Base-by-base conservation (phyloP, 768 basidiomycete species). In the Trametes coccinea region DNA sequence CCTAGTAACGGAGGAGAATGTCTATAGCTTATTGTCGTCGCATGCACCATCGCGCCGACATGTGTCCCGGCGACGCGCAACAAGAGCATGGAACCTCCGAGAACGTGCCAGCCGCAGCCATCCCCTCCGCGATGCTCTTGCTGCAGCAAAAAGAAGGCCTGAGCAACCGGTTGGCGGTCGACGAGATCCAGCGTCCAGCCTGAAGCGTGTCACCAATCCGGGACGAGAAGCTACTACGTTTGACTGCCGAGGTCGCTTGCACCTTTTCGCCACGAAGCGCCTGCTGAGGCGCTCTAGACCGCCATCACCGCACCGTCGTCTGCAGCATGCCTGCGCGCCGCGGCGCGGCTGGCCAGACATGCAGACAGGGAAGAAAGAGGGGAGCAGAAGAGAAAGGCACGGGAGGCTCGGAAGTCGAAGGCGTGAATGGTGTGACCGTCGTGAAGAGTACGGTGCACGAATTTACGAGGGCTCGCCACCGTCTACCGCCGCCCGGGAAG, bases 51-150 rank as follows among this genome's bases (percentile, higher is more conserved):
- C 17, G 37, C 34, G 34, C 16, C 50, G n/a, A 17, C 33, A 51
- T 29, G 49, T 30, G 48, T 31, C 4, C 13, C 9, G 34, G 22
- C 14, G 5, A 34, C 50, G 50, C n/a, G 37, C 50, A 13, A 6
- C 39, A 17, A 22, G 48, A 39, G 48, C 39, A 31, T 43, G 39
- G 47, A 57, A 57, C 56, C 27, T 57, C 48, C 45, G 29, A 56
- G 54, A 56, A 56, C 16, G 9, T 40, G 48, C 48, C 11, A 5
- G 45, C n/a, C 7, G 8, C 10, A 11, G 4, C 46, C 5, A 7
- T 27, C 8, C 45, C n/a, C 8, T 48, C 27, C 48, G 27, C 47
- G 29, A 13, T 17, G n/a, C 44, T 16, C 17, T 17, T 22, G 5
- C 44, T 7, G n/a, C 8, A 22, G 22, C 22, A 22, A 22, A 22